Evolutionary conservation across 495 filamentous ascomycete genomes (phyloP), one percentile per base, ranked within the genome.

Genomic region (Aspergillus kassunensis): DNA sequence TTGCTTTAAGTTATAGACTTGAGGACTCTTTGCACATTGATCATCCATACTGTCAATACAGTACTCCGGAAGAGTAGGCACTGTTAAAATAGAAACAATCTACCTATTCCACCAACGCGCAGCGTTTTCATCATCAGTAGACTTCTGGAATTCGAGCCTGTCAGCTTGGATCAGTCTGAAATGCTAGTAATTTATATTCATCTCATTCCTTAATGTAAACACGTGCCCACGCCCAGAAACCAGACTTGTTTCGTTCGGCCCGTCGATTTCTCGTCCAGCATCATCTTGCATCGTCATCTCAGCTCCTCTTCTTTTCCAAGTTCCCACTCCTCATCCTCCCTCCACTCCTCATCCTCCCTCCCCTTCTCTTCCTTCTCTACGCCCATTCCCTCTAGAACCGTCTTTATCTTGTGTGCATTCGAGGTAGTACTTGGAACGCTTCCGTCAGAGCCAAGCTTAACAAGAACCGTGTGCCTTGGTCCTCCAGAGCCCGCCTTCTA

Each of bases 211-310:
- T n/a, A n/a, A n/a, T n/a, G n/a, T n/a, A n/a, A n/a, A 53, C 51
- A 53, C 51, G 51, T 53, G 51, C 51, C 51, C 15, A 29, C 20
- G 29, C 44, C 44, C 31, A 31, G 16, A 34, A 29, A 25, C 51
- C 42, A 53, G 51, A 21, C 41, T 41, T 46, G n/a, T 46, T 53
- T 33, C 29, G 21, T 42, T 33, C 42, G 42, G 40, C 51, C 51
- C 51, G 43, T 37, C 33, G 34, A 44, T 46, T 35, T 36, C 42
- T 44, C 49, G 24, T 52, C 49, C 46, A 44, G 24, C 49, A 51
- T 44, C 30, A 52, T 53, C 35, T 25, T 33, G 30, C 42, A 53
- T 53, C 51, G 20, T 49, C 51, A 54, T 40, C 43, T 16, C 27
- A 51, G 24, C 49, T 53, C 25, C 24, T 40, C 24, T 23, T 39